Evolutionary conservation across 176 grass and related monocot genomes (phyloP).

Genomic region (Alloteropsis semialata): DNA sequence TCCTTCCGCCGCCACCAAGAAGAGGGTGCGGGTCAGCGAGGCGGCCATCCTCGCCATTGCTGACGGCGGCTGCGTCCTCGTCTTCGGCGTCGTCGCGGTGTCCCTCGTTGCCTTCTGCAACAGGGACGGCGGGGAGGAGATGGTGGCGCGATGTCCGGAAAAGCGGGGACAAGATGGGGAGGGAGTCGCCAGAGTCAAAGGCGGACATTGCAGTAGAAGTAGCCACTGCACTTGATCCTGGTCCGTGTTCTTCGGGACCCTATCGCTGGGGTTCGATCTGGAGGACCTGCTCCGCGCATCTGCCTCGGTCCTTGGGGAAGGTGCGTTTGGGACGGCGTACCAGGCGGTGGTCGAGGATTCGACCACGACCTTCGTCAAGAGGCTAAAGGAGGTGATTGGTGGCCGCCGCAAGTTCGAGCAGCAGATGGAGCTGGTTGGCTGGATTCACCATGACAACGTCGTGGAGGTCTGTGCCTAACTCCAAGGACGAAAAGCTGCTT

Average conservation of each 20-base stretch:
- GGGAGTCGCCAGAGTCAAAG: slow-evolving; percentile 71
- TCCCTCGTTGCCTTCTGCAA: slow-evolving; percentile 56
- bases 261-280: slow-evolving; percentile 80
- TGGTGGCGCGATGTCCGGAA: slow-evolving; percentile 3
- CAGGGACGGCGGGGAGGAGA: slow-evolving; percentile 23
- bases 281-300: slow-evolving; percentile 94
- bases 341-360: slow-evolving; percentile 87
- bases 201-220: too few species aligned
- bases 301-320: slow-evolving; percentile 89
- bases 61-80: slow-evolving; percentile 47
- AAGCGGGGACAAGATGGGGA: slow-evolving; percentile 38
- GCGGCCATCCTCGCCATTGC: slow-evolving; percentile 68
- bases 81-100: slow-evolving; percentile 40
- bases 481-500: slow-evolving; percentile 98
- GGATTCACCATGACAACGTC: slow-evolving; percentile 72
- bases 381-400: slow-evolving; percentile 79
- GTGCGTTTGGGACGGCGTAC: slow-evolving; percentile 86
- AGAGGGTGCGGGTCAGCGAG: slow-evolving; percentile 40
- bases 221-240: too few species aligned
- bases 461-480: slow-evolving; percentile 82
- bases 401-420: slow-evolving; percentile 91
- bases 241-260: slow-evolving; percentile 79
- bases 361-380: slow-evolving; percentile 80
- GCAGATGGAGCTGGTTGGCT: slow-evolving; percentile 87
- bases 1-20: not conserved